Evolutionary conservation across 768 basidiomycete species (phyloP), one percentile per base, ranked within the genome.

Genomic region (Auriculariales sp.): DNA sequence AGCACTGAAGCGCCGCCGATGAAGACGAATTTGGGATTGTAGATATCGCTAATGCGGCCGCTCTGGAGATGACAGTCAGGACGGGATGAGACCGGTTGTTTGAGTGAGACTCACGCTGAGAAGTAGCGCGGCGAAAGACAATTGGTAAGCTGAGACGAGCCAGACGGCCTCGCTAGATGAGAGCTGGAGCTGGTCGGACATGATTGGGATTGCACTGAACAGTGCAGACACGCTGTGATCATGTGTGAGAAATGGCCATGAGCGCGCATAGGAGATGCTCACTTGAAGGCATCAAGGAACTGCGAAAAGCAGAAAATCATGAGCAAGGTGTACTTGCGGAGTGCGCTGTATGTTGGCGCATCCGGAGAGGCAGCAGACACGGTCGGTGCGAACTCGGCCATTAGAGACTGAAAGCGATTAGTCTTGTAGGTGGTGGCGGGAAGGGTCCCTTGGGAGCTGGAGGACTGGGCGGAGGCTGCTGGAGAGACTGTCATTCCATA

Each of bases 111-210:
- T 28, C 51, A 66, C 64, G 28, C 64, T 51, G 51, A 68, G 60
- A n/a, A 67, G 56, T 48, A 72, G 65, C 1, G 72, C 62, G 12
- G 73, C 67, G 56, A 72, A 74, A 2, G 62, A 66, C 14, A 65
- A 52, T 31, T 71, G 62, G 53, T 66, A 72, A 12, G 68, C 70
- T 35, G 68, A 66, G 24, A 70, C 55, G 3, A 72, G 49, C 72
- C 73, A 74, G 30, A 64, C 62, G 17, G 55, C 58, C 46, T 61
- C 52, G 31, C 50, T 59, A 46, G 55, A 45, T n/a, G 52, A 56
- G n/a, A 62, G 59, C 24, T 53, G 45, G 15, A 63, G 48, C n/a
- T 48, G 19, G 19, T 42, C 29, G 27, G 14, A 33, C 24, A 31
- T 28, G 14, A 27, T n/a, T 4, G 46, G 29, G 25, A 22, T n/a